A percentile compares a stretch with the other conserved stretches of the same genome.
These are phyloP conservation scores for Macrolepiota fuliginosa DNA, from an alignment of 768 basidiomycete species.

Conservation along the genomic window DNA sequence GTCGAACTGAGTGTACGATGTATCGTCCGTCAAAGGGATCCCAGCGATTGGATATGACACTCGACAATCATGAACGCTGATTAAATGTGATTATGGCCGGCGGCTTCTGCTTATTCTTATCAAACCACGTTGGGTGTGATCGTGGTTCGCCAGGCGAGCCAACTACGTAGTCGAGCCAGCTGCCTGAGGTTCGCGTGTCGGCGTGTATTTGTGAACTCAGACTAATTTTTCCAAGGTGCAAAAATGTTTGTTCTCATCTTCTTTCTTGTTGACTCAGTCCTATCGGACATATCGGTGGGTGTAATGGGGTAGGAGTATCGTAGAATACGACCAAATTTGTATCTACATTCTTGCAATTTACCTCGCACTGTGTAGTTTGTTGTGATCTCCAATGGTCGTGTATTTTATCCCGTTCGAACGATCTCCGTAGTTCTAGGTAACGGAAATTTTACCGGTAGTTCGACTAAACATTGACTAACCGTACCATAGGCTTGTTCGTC, in stretches of 20 bases:
- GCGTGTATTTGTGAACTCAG: not conserved
- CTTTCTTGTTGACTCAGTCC: not conserved
- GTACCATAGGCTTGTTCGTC: not conserved
- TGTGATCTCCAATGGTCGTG: not conserved
- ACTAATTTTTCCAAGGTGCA: not conserved
- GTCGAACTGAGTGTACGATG: not conserved
- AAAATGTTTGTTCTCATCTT: not conserved
- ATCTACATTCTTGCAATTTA: not conserved
- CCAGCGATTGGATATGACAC: not conserved
- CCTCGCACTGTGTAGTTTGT: not conserved
- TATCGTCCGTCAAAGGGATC: not conserved
- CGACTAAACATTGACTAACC: not conserved
- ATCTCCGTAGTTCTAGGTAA: not conserved
- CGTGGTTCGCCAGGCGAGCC: not conserved
- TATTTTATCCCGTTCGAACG: not conserved
- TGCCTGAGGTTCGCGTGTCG: not conserved
- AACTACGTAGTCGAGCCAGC: not conserved
- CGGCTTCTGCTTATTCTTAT: not conserved
- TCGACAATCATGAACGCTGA: not conserved
- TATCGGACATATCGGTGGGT: not conserved
- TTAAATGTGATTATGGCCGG: not conserved
- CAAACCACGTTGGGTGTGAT: not conserved
- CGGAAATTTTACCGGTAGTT: not conserved
- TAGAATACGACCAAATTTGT: not conserved
- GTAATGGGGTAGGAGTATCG: not conserved